Evolutionary conservation across 441 rosid genomes (phyloP), one percentile per base, ranked within the genome.

Genomic region (Populus hybrid): DNA sequence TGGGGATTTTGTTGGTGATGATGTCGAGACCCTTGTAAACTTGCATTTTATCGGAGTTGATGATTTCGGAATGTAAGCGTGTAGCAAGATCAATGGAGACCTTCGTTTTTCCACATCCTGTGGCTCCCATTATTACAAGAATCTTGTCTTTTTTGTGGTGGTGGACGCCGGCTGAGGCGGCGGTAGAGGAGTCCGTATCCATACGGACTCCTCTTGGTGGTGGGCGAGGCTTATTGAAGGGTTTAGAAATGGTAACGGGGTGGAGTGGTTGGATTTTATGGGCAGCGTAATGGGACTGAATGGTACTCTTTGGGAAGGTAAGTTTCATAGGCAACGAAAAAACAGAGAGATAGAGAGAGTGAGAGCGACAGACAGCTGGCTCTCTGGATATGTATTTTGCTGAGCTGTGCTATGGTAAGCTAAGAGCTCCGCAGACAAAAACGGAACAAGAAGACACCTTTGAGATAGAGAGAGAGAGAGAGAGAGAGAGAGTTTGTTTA

Each of bases 1-100:
- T 11, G 2, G 94, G 68, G 73, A 92, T 89, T 83, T 95, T 93
- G 81, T 95, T 95, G 78, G 97, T 95, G 73, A 93, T 89, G 73
- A 92, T 85, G 69, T 95, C 97, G 21, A 95, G 88, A 4, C 94
- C 97, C 0, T 74, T 71, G 86, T 89, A 93, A 61, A 92, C 83
- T 83, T 95, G 98, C 75, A 93, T 92, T 89, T 95, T 93, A 79
- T 95, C 98, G 16, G 94, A 83, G 89, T 95, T 95, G 23, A 95
- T 84, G 80, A 95, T 82, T 82, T 95, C 94, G 1, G 87, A 81
- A 59, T 82, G 82, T 34, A 88, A 85, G 23, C 77, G 78, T 46
- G 85, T 78, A 36, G 92, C 94, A 16, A 92, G 88, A 85, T 95
- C 97, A 84, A 95, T 75, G 67, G 97, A 92, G 19, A 92, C 96